Conservation (phyloP, 139 green algal species). For the Chlamydomonas sphaeroides region DNA sequence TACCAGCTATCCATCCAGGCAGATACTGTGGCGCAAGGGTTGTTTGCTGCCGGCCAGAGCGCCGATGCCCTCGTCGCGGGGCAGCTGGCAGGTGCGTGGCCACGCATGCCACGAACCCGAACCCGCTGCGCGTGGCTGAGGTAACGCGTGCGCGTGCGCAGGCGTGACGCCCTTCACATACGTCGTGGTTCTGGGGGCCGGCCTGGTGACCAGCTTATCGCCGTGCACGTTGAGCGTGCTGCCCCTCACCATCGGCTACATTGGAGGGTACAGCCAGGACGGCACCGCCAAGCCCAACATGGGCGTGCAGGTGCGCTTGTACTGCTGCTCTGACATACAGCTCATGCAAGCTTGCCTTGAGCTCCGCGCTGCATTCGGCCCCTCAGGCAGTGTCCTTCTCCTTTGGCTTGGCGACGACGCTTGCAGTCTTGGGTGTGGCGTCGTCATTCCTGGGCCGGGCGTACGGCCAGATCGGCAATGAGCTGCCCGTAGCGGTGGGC, state of each 20-base stretch:
- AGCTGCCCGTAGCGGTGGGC: slow-evolving; percentile 61
- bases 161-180: slow-evolving; percentile 76
- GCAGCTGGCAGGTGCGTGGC: slow-evolving; percentile 53
- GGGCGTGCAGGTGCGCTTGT: slow-evolving; percentile 2
- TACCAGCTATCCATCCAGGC: background rate
- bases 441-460: slow-evolving; percentile 78
- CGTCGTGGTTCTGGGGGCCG: slow-evolving; percentile 79
- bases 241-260: slow-evolving; percentile 93
- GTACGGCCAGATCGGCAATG: slow-evolving; percentile 79
- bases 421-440: slow-evolving; percentile 84
- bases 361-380: too few relatives aligned
- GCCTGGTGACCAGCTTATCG: slow-evolving; percentile 92
- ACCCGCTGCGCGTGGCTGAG: background rate
- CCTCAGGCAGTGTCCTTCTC: slow-evolving; percentile 77
- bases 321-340: too few relatives aligned
- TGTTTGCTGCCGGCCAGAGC: slow-evolving; percentile 58
- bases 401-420: slow-evolving; percentile 85
- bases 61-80: slow-evolving; percentile 56
- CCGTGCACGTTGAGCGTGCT: slow-evolving; percentile 92
- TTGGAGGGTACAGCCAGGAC: slow-evolving; percentile 77
- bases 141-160: background rate
- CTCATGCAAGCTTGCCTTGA: too few relatives aligned
- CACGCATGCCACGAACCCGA: background rate
- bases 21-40: background rate
- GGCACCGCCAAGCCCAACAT: background rate